phyloP scores from a whole-genome alignment of 1,284 basidiomycete species.

The Ceratorhiza oryzae-sativae region DNA sequence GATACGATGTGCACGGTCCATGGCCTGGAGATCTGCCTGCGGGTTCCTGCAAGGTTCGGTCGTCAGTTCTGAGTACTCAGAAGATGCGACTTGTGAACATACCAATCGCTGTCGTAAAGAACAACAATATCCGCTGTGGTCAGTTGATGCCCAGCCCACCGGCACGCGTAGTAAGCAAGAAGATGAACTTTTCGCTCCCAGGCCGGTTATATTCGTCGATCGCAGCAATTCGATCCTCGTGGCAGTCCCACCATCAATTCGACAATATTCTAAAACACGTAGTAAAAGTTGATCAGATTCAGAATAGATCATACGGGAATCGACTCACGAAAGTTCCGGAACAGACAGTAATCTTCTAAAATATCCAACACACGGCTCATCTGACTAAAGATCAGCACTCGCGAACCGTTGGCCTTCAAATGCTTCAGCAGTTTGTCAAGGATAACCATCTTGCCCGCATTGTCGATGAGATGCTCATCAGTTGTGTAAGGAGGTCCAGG shows the following conservation, averaged over 20 bases:
- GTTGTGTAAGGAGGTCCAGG: slow-evolving; percentile 99
- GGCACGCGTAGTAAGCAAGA: slow-evolving; percentile 97
- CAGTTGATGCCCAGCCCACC: slow-evolving; percentile 98
- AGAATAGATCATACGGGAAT: neutral
- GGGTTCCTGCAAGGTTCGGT: slow-evolving; percentile 73
- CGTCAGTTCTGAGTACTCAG: neutral
- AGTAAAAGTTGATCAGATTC: no score
- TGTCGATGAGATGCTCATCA: slow-evolving; percentile 94
- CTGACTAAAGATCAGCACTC: slow-evolving; percentile 97
- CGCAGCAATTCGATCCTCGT: slow-evolving; percentile 93
- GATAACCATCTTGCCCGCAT: slow-evolving; percentile 97
- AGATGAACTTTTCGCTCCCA: slow-evolving; percentile 94
- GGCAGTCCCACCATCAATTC: slow-evolving; percentile 97
- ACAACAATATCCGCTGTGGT: slow-evolving; percentile 96
- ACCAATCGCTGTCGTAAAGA: slow-evolving; percentile 98
- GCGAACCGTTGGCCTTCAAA: slow-evolving; percentile 92
- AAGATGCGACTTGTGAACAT: no score
- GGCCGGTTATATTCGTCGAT: slow-evolving; percentile 99
- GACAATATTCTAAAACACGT: slow-evolving; percentile 79
- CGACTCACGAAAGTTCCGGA: slow-evolving; percentile 83
- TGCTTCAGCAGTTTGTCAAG: slow-evolving; percentile 90
- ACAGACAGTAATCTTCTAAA: slow-evolving; percentile 96
- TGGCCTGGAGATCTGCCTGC: slow-evolving; percentile 97
- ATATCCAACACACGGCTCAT: slow-evolving; percentile 98
- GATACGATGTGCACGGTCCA: slow-evolving; percentile 99